Conservation (phyloP, 2,329 filamentous ascomycete genomes). For the Ilyonectria sp. region DNA sequence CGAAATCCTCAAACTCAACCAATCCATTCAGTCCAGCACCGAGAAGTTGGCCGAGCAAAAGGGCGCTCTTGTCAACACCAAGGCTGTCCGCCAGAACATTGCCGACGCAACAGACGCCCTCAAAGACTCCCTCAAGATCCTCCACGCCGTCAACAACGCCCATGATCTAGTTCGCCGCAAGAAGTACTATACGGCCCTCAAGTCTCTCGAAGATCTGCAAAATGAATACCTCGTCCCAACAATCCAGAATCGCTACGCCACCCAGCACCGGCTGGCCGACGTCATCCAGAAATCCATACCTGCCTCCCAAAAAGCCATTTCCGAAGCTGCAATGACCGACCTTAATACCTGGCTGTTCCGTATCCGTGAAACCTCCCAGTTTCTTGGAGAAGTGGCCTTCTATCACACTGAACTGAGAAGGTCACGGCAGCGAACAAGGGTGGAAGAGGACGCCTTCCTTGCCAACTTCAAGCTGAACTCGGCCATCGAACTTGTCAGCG, state of each 20-base stretch:
- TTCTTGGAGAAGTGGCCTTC: constrained; percentile 95
- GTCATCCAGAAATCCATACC: constrained; percentile 97
- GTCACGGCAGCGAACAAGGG: constrained; percentile 85
- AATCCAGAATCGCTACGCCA: constrained; percentile 86
- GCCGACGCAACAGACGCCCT: constrained; percentile 91
- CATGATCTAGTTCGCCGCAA: constrained; percentile 93
- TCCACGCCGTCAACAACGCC: constrained; percentile 93
- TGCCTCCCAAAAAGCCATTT: constrained; percentile 91
- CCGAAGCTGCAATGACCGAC: constrained; percentile 96
- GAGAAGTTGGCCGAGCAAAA: constrained; percentile 96
- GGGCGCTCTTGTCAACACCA: constrained; percentile 91
- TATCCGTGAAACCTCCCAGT: constrained; percentile 96
- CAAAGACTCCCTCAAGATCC: constrained; percentile 91
- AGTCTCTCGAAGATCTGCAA: constrained; percentile 94
- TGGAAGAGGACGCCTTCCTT: constrained; percentile 82
- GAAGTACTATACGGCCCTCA: constrained; percentile 94
- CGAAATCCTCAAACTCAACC: constrained; percentile 92
- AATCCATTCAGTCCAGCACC: constrained; percentile 95
- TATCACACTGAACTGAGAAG: constrained; percentile 94
- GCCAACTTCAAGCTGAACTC: constrained; percentile 93
- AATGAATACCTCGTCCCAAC: constrained; percentile 88
- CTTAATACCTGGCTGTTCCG: constrained; percentile 97
- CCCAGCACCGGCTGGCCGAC: constrained; percentile 94
- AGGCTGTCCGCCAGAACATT: constrained; percentile 94
- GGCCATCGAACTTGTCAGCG: constrained; percentile 93